Base-by-base conservation (phyloP, 192 early-diverging fungal genomes). In the Entomortierella lignicola region DNA sequence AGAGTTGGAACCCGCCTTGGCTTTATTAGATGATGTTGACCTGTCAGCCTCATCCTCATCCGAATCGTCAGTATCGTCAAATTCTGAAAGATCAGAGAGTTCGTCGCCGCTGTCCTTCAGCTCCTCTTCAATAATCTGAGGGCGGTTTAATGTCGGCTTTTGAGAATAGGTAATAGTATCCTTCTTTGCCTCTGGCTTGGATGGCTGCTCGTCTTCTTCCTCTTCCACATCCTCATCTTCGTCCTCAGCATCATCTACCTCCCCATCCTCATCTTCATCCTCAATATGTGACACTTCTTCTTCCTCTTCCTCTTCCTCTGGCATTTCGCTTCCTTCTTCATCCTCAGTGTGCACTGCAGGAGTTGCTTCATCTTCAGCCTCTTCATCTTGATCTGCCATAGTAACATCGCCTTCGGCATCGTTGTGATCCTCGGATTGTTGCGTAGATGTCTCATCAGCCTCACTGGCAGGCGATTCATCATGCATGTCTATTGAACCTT, bases 51-150 rank as follows among this genome's bases (percentile, higher is more conserved):
- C 51, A n/a, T 79, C 75, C 11, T 79, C 75, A 50, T 79, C 75
- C 21, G 75, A 79, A 31, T 79, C 75, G 21, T 77, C 74, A 17
- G 67, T 61, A 31, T 79, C 75, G 23, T 77, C 74, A 55, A 77
- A 77, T 37, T 70, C 75, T 10, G 75, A 77, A 29, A 77, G 43
- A 53, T 79, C 75, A 2, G 75, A 79, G 13, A 79, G 68, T 5
- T 79, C 75, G 39, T 79, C 75, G 12, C 68, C 75, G 29, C 75
- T 79, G 27, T 79, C 75, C 67, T 79, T 79, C 44, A 68, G 25
- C 30, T 79, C 75, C 25, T 79, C 75, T 31, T 64, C 75, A 43
- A 67, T 70, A 17, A 63, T 10, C 26, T 69, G 68, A 18, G 75
- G 67, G 6, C 75, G 66, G 42, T 79, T 79, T n/a, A 79, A 41